These are phyloP conservation scores for Aspergillus sp. DNA, from an alignment of 2,329 filamentous ascomycete genomes.

Conservation along the genomic window DNA sequence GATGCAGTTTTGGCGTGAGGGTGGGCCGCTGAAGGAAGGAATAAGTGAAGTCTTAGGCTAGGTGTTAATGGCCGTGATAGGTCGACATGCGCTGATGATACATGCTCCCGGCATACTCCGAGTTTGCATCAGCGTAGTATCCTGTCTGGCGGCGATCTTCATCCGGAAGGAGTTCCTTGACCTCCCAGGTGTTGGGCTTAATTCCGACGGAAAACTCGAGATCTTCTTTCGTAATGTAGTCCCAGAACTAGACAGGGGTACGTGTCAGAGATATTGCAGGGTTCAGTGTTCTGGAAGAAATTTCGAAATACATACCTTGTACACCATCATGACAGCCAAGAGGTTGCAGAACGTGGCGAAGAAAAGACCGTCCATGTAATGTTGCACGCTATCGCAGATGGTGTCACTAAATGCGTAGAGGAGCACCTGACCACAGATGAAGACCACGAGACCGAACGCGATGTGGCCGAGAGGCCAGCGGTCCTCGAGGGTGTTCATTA, in stretches of 20 bases:
- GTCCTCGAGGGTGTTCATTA: constrained; percentile 86
- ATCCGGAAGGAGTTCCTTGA: constrained; percentile 84
- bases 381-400: constrained; percentile 81
- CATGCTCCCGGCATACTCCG: constrained; percentile 49
- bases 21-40: constrained; percentile 10
- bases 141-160: constrained; percentile 74
- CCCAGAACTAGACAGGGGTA: constrained; percentile 76
- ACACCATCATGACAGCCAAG: constrained; percentile 98
- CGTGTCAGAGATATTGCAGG: constrained; percentile 29
- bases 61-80: constrained; percentile 40
- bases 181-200: constrained; percentile 96
- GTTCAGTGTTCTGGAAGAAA: background rate
- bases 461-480: constrained; percentile 95
- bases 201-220: constrained; percentile 97
- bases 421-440: constrained; percentile 87
- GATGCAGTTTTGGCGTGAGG: background rate
- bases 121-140: constrained; percentile 67
- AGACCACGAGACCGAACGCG: constrained; percentile 84
- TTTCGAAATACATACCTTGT: constrained; percentile 68
- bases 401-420: constrained; percentile 84
- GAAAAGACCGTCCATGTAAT: constrained; percentile 93
- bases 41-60: constrained; percentile 17
- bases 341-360: constrained; percentile 93
- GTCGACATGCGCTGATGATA: constrained; percentile 44
- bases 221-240: constrained; percentile 97